Conservation (phyloP, 768 basidiomycete species). For the Mycena metata region DNA sequence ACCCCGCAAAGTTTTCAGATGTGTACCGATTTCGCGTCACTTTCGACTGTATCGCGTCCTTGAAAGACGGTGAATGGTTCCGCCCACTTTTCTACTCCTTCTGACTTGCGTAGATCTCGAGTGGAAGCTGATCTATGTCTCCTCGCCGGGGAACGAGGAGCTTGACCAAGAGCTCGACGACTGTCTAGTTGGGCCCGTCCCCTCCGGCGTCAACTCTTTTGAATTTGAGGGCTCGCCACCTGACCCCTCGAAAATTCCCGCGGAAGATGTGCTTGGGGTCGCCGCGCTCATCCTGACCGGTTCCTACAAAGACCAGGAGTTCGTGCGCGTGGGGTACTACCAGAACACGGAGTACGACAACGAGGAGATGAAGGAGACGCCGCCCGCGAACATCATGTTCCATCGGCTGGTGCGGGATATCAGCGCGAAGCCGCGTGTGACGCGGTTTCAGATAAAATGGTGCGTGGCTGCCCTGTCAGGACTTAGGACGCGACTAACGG, state of each 20-base stretch:
- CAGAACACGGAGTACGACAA: conserved; percentile 99
- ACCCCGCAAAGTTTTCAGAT: conserved; percentile 93
- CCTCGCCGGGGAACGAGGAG: conserved; percentile 90
- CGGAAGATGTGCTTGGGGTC: conserved; percentile 94
- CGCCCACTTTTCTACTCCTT: not conserved
- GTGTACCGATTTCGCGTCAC: conserved; percentile 94
- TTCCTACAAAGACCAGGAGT: conserved; percentile 96
- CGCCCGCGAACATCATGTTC: conserved; percentile 77
- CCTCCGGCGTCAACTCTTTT: conserved; percentile 96
- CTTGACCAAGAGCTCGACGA: conserved; percentile 98
- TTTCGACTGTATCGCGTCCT: conserved; percentile 94
- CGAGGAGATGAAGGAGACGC: conserved; percentile 87
- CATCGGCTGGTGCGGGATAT: conserved; percentile 89
- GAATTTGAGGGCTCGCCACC: conserved; percentile 94
- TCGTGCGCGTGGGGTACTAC: conserved; percentile 99
- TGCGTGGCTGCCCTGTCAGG: conserved; percentile 48
- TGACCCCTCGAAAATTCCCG: conserved; percentile 85
- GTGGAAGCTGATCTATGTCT: conserved; percentile 98
- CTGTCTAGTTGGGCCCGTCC: conserved; percentile 97
- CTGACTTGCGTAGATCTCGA: conserved; percentile 80
- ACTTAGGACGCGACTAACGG: conserved; percentile 10
- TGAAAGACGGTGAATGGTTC: conserved; percentile 80
- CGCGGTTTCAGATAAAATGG: conserved; percentile 93
- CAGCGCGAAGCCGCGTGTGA: conserved; percentile 93
- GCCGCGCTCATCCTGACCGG: conserved; percentile 98